A percentile compares a stretch with the other conserved stretches of the same genome.
phyloP scores from a whole-genome alignment of 345 rosid species.

The Populus tremula region DNA sequence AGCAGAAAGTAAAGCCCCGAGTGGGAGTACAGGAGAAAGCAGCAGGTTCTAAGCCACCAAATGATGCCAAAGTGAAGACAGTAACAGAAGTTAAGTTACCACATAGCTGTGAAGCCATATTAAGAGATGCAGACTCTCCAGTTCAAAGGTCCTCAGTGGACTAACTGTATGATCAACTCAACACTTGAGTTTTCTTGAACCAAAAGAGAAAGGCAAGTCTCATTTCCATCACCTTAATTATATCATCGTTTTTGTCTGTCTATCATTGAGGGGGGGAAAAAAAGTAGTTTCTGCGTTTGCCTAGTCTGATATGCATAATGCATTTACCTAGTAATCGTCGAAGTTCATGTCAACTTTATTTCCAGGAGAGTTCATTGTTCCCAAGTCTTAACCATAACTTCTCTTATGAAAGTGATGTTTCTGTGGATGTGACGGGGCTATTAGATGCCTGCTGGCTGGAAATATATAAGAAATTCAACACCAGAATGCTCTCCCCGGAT shows the following conservation, averaged over 20 bases:
- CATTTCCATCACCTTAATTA: neutral
- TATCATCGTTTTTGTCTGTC: too few relatives aligned
- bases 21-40: neutral
- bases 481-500: conserved; percentile 48
- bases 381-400: neutral
- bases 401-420: conserved; percentile 24
- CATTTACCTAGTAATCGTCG: neutral
- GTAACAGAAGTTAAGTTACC: conserved; percentile 30
- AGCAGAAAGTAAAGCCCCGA: neutral
- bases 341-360: neutral
- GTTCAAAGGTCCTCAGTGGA: conserved; percentile 28
- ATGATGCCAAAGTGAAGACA: neutral
- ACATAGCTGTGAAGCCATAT: conserved; percentile 41
- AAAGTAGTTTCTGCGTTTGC: neutral
- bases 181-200: conserved; percentile 43
- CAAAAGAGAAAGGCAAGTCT: conserved; percentile 39
- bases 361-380: neutral
- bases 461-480: conserved; percentile 38
- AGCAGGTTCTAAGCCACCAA: neutral
- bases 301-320: neutral
- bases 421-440: conserved; percentile 46
- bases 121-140: conserved; percentile 43
- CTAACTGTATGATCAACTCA: conserved; percentile 36
- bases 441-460: conserved; percentile 64
- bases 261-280: too few relatives aligned